Conservation (phyloP, 2,329 filamentous ascomycete species). For the Aureobasidium sp. region DNA sequence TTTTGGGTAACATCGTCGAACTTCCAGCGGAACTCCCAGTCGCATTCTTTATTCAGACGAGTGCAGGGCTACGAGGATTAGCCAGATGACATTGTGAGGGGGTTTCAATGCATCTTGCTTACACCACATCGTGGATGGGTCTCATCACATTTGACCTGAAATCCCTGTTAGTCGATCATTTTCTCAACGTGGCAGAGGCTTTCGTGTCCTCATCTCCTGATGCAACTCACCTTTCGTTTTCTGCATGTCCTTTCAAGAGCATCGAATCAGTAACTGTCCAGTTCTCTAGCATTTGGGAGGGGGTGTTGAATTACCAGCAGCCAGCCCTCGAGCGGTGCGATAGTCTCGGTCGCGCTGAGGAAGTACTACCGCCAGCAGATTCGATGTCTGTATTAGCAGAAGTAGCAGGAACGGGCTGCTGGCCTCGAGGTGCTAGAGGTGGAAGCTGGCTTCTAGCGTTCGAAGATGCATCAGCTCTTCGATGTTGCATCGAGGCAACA, state of each 20-base stretch:
- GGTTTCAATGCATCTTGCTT: constrained; percentile 21
- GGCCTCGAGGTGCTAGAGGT: constrained; percentile 26
- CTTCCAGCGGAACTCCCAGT: constrained; percentile 48
- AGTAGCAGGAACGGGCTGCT: constrained; percentile 13
- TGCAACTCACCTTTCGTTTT: constrained; percentile 27
- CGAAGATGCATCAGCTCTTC: constrained; percentile 16
- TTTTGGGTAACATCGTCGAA: constrained; percentile 31
- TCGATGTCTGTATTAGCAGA: constrained; percentile 13
- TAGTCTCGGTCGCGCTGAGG: constrained; percentile 34
- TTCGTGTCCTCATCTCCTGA: constrained; percentile 1
- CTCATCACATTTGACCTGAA: constrained; percentile 52
- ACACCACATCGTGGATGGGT: constrained; percentile 48
- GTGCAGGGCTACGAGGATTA: constrained; percentile 40
- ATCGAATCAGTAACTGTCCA: constrained; percentile 8
- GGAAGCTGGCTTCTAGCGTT: constrained; percentile 27
- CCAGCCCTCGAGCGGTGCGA: constrained; percentile 49
- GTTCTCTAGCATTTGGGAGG: not conserved
- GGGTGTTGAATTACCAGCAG: constrained; percentile 39
- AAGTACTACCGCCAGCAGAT: constrained; percentile 10
- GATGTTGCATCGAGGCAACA: constrained; percentile 18
- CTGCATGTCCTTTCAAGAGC: constrained; percentile 27
- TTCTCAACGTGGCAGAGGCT: not conserved
- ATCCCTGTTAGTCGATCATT: constrained; percentile 14
- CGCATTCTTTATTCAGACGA: constrained; percentile 49
- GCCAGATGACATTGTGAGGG: not conserved